Percentiles rank a stretch among this genome's conserved stretches.
Evolutionary conservation across 2,329 filamentous ascomycete species (phyloP).

Genomic region (Verruconis gallopava): DNA sequence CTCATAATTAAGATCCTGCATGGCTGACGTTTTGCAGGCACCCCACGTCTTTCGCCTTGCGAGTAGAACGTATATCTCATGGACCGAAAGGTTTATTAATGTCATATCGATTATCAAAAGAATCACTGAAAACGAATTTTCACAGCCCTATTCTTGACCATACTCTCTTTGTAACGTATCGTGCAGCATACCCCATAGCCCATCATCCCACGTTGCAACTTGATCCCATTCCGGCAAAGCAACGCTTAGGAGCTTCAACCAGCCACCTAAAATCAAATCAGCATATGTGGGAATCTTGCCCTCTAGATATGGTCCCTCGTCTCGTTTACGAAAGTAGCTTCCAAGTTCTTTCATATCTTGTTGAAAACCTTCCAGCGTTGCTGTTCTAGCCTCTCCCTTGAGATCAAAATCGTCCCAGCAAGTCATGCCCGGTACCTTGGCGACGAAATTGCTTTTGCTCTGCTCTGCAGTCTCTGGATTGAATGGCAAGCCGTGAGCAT

Average conservation of each 20-base stretch:
- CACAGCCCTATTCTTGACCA: neutral
- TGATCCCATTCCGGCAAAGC: conserved; percentile 37
- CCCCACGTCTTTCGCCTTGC: too few relatives aligned
- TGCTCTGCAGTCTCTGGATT: conserved; percentile 35
- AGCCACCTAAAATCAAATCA: conserved; percentile 44
- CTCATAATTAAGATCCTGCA: too few relatives aligned
- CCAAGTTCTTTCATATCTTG: conserved; percentile 30
- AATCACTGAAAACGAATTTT: too few relatives aligned
- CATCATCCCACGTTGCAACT: conserved; percentile 36
- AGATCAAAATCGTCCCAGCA: conserved; percentile 32
- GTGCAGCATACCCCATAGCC: conserved; percentile 38
- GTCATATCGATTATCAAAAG: too few relatives aligned
- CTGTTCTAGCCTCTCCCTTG: conserved; percentile 26
- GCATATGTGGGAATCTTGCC: conserved; percentile 36
- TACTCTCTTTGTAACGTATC: conserved; percentile 25
- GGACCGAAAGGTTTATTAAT: too few relatives aligned
- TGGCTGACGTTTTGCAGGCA: too few relatives aligned
- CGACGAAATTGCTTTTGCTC: conserved; percentile 35
- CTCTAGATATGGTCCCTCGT: conserved; percentile 36
- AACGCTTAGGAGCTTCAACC: conserved; percentile 36
- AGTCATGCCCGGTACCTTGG: conserved; percentile 29
- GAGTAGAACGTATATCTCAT: too few relatives aligned
- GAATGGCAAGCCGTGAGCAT: conserved; percentile 33
- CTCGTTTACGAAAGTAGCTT: conserved; percentile 27
- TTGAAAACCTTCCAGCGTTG: conserved; percentile 29